Evolutionary conservation across 495 filamentous ascomycete species (phyloP), one percentile per base, ranked within the genome.

Genomic region (Daldinia vernicosa): DNA sequence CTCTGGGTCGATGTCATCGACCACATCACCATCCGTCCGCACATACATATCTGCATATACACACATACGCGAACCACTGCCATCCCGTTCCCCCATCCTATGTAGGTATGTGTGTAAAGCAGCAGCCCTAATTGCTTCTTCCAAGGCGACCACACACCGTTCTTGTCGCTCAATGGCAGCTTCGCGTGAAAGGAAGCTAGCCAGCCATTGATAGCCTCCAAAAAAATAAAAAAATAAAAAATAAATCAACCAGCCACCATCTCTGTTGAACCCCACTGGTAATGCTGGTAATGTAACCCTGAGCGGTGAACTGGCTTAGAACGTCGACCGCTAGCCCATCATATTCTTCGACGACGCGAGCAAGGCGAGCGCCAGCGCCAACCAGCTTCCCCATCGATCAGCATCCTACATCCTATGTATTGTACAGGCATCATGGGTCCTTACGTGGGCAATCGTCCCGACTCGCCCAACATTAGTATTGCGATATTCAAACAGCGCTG

Each of bases 301-400:
- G 27, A 63, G 65, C 70, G 70, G 66, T 69, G 70, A 73, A 61
- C 51, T 47, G 50, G 63, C 55, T 65, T n/a, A 30, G 64, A 72
- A 64, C 52, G 60, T 68, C 65, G 11, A 72, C 64, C 61, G 26
- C 59, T 59, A 17, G 56, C 60, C 60, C 53, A 59, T 72, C 52
- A 71, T 63, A 56, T 68, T 60, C 55, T 60, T 65, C 50, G 32
- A 61, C 60, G 37, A 68, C 55, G 53, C 54, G 62, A 59, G 51
- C 64, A 66, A 66, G 60, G 59, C 27, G 40, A 65, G 56, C 43
- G 28, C 69, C 15, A 35, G 37, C 64, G 33, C 43, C 43, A 45
- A 47, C 35, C 61, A 65, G 51, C 69, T 60, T 67, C 59, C 60
- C 64, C 60, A 68, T 73, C 66, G 70, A 69, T 66, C 66, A 69